A percentile compares a stretch with the other conserved stretches of the same genome.
These are phyloP conservation scores for Exophiala phaeomuriformis DNA, from an alignment of 2,329 filamentous ascomycete species.

Conservation along the genomic window DNA sequence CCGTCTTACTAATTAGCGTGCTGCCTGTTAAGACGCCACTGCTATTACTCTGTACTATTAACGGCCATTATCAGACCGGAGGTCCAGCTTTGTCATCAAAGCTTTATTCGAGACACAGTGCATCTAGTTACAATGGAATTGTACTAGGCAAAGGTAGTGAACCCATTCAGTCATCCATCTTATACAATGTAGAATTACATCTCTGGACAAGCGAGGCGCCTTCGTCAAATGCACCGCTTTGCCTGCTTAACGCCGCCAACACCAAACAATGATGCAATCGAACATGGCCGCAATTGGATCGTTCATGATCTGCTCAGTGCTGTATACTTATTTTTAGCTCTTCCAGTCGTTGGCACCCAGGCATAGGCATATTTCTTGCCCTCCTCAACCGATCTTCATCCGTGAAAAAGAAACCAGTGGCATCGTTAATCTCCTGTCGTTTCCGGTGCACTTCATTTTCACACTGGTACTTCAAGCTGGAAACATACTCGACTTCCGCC, in stretches of 20 bases:
- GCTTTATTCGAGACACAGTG: no score
- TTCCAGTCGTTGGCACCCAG: constrained; percentile 51
- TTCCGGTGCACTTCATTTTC: constrained; percentile 62
- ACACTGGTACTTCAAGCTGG: constrained; percentile 62
- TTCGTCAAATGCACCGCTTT: not conserved
- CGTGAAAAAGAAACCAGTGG: constrained; percentile 79
- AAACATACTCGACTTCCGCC: constrained; percentile 68
- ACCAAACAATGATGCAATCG: constrained; percentile 14
- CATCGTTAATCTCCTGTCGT: constrained; percentile 64
- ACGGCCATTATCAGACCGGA: no score
- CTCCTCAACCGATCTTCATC: constrained; percentile 71
- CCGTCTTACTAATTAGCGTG: not conserved
- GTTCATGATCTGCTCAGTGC: constrained; percentile 26
- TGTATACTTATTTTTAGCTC: constrained; percentile 38
- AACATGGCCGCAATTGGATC: not conserved
- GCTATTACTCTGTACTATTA: no score
- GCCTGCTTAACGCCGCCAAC: constrained; percentile 13
- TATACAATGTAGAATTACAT: not conserved
- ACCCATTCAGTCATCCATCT: not conserved
- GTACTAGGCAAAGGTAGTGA: not conserved
- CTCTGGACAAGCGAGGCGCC: not conserved
- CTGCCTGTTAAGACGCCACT: not conserved
- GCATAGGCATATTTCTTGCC: constrained; percentile 56
- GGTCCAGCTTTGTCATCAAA: no score
- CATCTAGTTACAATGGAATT: not conserved